These are phyloP conservation scores for Diutina ranongensis DNA, from an alignment of 1,139 yeast species.

Conservation along the genomic window DNA sequence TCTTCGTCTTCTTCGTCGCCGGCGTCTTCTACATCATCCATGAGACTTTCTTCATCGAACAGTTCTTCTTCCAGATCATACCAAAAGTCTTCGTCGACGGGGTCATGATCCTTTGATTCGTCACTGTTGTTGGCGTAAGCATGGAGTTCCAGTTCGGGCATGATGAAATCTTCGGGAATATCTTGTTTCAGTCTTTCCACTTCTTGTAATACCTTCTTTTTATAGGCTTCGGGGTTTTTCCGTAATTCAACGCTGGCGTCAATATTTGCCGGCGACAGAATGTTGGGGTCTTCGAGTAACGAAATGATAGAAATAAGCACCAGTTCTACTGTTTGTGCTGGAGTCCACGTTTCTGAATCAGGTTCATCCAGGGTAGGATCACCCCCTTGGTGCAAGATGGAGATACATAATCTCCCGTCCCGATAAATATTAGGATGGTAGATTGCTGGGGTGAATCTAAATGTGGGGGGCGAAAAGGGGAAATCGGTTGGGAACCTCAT, in stretches of 20 bases:
- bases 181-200: constrained; percentile 77
- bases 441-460: constrained; percentile 88
- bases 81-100: constrained; percentile 81
- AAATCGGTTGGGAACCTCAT: constrained; percentile 88
- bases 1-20: constrained; percentile 50
- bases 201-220: constrained; percentile 66
- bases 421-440: constrained; percentile 92
- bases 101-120: constrained; percentile 33
- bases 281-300: constrained; percentile 85
- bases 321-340: constrained; percentile 90
- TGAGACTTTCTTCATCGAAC: constrained; percentile 42
- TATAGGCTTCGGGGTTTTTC: constrained; percentile 71
- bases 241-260: constrained; percentile 93
- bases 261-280: constrained; percentile 88
- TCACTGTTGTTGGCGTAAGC: constrained; percentile 46
- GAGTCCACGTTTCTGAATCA: constrained; percentile 90
- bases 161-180: constrained; percentile 74
- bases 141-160: constrained; percentile 54
- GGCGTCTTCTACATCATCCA: constrained; percentile 43
- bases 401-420: constrained; percentile 87
- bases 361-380: constrained; percentile 86
- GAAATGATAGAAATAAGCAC: constrained; percentile 86
- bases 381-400: constrained; percentile 83
- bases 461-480: constrained; percentile 87
- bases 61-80: constrained; percentile 51